Base-by-base conservation (phyloP, 768 basidiomycete genomes). In the Tephrocybe sp. region DNA sequence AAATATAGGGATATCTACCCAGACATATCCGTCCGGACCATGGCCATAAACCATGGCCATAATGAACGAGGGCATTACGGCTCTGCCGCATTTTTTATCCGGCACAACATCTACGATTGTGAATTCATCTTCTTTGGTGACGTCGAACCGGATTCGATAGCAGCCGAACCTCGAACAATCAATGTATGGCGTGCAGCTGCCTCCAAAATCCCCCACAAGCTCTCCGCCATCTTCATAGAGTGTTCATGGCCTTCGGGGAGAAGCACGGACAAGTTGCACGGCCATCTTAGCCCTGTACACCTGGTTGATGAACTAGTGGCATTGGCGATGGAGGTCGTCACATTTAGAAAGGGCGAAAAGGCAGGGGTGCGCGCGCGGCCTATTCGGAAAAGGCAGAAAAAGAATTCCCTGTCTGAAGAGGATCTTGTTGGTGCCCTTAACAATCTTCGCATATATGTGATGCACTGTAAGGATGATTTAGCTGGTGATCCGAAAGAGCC, bases 121-220 rank as follows among this genome's bases (percentile, higher is more conserved):
- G 90, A 96, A 64, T 85, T 98, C 56, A 73, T 98, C 30, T 98
- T 98, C 69, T 96, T 97, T 58, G 96, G 96, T 0, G 94, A 96
- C 67, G 86, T 97, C 52, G 92, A 95, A 60, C 90, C 92, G 8
- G 92, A 95, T 69, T 79, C 79, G 42, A 58, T 94, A 39, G 76
- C 88, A 5, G 55, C 62, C 13, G 65, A 69, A 12, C 86, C 86
- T 4, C 76, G 71, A 43, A 95, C 85, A 31, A 72, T 74, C 22
- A 67, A 74, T 34, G 84, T 98, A 39, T 98, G 95, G 96, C 79
- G 77, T 32, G 79, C 74, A 22, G 93, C 92, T 0, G 94, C 94
- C 4, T 73, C 80, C 37, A 84, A 84, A 65, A 82, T 97, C 57
- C 82, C 83, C 0, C 73, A 82, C 19, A 72, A 69, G 3, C 78